Conservation (phyloP, 306 rosid species). For the Fragaria iinumae region DNA sequence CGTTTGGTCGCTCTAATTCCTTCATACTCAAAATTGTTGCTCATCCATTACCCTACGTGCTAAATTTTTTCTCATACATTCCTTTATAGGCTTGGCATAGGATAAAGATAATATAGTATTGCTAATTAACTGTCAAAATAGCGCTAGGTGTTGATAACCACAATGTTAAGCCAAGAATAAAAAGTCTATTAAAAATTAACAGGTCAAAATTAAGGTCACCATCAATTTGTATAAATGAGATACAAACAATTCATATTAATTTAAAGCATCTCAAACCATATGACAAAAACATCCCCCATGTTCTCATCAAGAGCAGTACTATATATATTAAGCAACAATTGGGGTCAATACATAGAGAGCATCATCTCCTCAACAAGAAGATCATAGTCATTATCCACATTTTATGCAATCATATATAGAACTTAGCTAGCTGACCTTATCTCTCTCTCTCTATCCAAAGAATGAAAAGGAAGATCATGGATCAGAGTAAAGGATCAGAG, state of each 20-base stretch:
- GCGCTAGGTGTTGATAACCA: background rate
- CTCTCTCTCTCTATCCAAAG: background rate
- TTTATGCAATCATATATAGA: background rate
- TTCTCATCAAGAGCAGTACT: background rate
- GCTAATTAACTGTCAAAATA: background rate
- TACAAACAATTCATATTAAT: background rate
- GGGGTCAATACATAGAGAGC: background rate
- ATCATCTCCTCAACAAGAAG: background rate
- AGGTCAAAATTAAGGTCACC: conserved; percentile 22
- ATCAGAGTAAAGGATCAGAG: conserved; percentile 43
- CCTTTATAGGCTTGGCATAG: background rate
- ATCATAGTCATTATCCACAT: background rate
- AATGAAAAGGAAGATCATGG: conserved; percentile 22
- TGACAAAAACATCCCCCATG: background rate
- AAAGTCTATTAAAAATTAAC: background rate
- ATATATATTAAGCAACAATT: background rate
- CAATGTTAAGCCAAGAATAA: background rate
- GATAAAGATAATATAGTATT: background rate
- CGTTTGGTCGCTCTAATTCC: no score
- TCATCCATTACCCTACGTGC: no score
- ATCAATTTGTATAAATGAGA: background rate
- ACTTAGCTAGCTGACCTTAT: background rate
- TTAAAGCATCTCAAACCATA: background rate
- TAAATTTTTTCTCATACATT: no score
- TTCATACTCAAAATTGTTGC: no score